Evolutionary conservation across 306 rosid genomes (phyloP), one percentile per base, ranked within the genome.

Genomic region (Lathyrus aphaca): DNA sequence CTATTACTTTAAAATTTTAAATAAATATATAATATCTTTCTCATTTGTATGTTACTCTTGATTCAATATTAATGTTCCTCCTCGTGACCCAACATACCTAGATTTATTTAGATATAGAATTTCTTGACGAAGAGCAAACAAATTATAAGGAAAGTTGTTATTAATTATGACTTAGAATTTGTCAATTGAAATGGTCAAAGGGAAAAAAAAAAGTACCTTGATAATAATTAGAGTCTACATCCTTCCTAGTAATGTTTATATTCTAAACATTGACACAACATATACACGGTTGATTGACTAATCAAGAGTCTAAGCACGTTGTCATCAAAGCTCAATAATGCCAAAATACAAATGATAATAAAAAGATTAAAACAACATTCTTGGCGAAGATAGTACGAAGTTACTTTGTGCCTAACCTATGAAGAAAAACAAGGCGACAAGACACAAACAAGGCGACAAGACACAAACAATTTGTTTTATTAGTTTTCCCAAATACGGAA

Each of bases 131-230:
- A 35, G 16, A 10, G 39, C 42, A 10, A 23, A 32, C 19, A 37
- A 10, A 9, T 19, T 32, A 6, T 8, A 35, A 9, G 72, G 75
- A 75, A 80, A 72, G 8, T 64, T 49, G 56, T 16, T 23, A 70
- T 23, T 5, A 8, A 38, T 54, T 35, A 55, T 74, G 81, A 71
- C 73, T 68, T 66, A 80, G 76, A 58, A 71, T 38, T 38, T 77
- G 30, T 63, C 68, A 53, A 74, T 81, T 81, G 80, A 81, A 78
- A 64, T 17, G 77, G 88, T 86, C 88, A 83, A 83, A 81, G 77
- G 68, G 25, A 23, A 2, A 2, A 77, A 53, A 40, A 71, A 59
- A 72, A 63, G 42, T 61, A 16, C 78, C 60, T 21, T 44, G 4
- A 8, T 49, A 21, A 21, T 21, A 53, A 10, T 14, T 27, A 56